A percentile compares a stretch with the other conserved stretches of the same genome.
phyloP scores from a whole-genome alignment of 108 stramenopile genomes.

The Epipyxis sp. region DNA sequence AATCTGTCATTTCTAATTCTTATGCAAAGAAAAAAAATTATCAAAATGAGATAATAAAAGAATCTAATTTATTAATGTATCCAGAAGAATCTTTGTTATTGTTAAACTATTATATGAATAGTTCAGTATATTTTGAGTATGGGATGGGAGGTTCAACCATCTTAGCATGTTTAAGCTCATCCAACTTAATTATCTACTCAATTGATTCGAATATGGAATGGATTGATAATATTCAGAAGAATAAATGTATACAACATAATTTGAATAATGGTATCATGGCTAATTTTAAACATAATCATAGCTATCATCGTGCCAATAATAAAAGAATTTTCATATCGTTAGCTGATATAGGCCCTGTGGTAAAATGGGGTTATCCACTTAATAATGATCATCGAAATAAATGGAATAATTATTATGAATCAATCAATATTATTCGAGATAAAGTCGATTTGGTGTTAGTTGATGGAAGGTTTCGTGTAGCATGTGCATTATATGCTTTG shows the following conservation, averaged over 20 bases:
- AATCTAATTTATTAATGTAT: not conserved
- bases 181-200: not conserved
- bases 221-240: not conserved
- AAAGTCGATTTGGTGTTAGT: not conserved
- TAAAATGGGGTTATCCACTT: not conserved
- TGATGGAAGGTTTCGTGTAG: not conserved
- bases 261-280: no score
- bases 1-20: no score
- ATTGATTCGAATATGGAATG: not conserved
- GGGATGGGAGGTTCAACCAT: not conserved
- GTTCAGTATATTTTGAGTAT: not conserved
- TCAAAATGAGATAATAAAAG: no score
- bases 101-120: not conserved
- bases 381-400: not conserved
- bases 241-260: not conserved
- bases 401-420: not conserved
- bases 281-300: no score
- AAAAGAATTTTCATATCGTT: not conserved
- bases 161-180: not conserved
- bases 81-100: not conserved
- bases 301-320: no score
- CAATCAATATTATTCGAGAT: not conserved
- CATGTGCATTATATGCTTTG: not conserved
- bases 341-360: not conserved
- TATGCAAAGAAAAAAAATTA: no score